These are phyloP conservation scores for Nicotiana tabacum DNA, from an alignment of 257 asterid genomes.

Conservation along the genomic window DNA sequence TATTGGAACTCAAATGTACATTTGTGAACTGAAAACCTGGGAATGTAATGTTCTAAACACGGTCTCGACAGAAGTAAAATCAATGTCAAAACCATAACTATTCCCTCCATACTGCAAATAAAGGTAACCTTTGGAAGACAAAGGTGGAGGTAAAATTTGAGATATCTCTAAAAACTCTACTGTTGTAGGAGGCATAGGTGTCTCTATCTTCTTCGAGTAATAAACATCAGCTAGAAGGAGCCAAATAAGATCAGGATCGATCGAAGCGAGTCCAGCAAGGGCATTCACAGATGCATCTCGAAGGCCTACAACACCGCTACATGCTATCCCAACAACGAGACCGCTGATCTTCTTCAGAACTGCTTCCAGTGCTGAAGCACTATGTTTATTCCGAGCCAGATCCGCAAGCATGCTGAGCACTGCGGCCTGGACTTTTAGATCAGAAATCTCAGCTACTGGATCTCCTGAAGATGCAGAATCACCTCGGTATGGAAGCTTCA, in stretches of 20 bases:
- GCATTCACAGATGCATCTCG: slow-evolving; percentile 65
- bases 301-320: slow-evolving; percentile 75
- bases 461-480: slow-evolving; percentile 38
- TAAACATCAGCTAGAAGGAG: slow-evolving; percentile 85
- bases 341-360: slow-evolving; percentile 78
- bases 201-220: slow-evolving; percentile 49
- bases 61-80: slow-evolving; percentile 53
- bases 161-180: slow-evolving; percentile 49
- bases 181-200: slow-evolving; percentile 39
- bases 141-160: slow-evolving; percentile 56
- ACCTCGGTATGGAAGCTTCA: slow-evolving; percentile 75
- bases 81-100: slow-evolving; percentile 78
- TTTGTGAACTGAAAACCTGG: slow-evolving; percentile 31
- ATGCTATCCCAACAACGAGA: slow-evolving; percentile 67
- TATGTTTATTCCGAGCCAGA: slow-evolving; percentile 47
- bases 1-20: slow-evolving; percentile 22
- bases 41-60: slow-evolving; percentile 41
- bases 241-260: slow-evolving; percentile 92
- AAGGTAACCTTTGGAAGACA: slow-evolving; percentile 53
- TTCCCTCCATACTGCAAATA: slow-evolving; percentile 77
- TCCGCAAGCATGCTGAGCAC: slow-evolving; percentile 67
- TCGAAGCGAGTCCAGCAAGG: slow-evolving; percentile 59
- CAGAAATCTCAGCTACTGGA: slow-evolving; percentile 56
- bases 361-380: slow-evolving; percentile 58
- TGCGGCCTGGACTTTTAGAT: slow-evolving; percentile 69